phyloP scores from a whole-genome alignment of 2,329 filamentous ascomycete genomes.

The Alternaria solani region DNA sequence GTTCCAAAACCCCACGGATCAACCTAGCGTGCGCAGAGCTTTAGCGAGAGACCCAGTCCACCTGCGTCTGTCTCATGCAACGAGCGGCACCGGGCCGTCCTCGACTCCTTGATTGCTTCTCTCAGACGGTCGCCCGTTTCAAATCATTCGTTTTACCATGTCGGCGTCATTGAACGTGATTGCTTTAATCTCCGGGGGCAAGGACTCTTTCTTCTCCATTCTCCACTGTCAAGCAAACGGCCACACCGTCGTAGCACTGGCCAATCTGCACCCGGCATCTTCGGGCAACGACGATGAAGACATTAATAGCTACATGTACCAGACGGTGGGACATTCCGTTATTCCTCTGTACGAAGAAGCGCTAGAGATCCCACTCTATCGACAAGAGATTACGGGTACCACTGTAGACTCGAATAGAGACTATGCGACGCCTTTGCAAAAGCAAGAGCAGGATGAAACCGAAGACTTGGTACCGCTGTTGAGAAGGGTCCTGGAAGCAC shows the following conservation, averaged over 20 bases:
- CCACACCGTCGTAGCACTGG: constrained; percentile 84
- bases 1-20: constrained; percentile 5
- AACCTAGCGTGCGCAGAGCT: constrained; percentile 19
- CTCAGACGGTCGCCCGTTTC: constrained; percentile 2
- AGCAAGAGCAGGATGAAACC: constrained; percentile 72
- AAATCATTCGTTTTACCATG: constrained; percentile 14
- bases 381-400: constrained; percentile 75
- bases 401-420: constrained; percentile 75
- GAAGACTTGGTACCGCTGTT: constrained; percentile 85
- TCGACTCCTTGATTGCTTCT: constrained; percentile 13
- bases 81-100: constrained; percentile 12
- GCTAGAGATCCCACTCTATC: constrained; percentile 83
- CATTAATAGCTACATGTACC: constrained; percentile 99
- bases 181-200: constrained; percentile 92
- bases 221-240: constrained; percentile 89
- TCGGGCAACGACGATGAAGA: constrained; percentile 61
- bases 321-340: constrained; percentile 89
- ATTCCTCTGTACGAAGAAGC: constrained; percentile 85
- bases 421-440: constrained; percentile 60
- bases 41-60: constrained; percentile 20
- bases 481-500: constrained; percentile 67
- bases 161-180: constrained; percentile 66
- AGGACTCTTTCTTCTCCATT: constrained; percentile 94
- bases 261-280: constrained; percentile 77
- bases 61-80: constrained; percentile 11